Evolutionary conservation across 495 filamentous ascomycete genomes (phyloP), one percentile per base, ranked within the genome.

Genomic region (Tuber aestivum): DNA sequence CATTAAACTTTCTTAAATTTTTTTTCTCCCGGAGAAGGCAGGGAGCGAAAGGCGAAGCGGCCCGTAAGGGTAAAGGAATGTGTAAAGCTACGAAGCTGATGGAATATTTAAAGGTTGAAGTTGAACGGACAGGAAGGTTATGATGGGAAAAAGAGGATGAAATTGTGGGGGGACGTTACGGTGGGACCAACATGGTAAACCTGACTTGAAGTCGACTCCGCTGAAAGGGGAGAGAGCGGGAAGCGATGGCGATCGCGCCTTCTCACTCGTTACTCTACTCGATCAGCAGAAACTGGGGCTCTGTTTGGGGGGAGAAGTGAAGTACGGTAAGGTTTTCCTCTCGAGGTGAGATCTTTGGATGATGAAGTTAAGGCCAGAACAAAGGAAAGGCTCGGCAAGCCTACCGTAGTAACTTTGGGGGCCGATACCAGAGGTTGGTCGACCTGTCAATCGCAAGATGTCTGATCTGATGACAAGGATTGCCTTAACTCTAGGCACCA

Each of bases 51-150:
- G 27, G 27, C n/a, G 56, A 65, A 65, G 56, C 32, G 56, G 9
- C 4, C 32, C 14, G 27, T 65, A 18, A 56, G n/a, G 50, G n/a
- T 56, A 56, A 65, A 35, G 3, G 56, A 65, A 35, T 35, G 56
- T 65, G 27, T 65, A 18, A 27, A 35, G 27, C 32, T 65, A 65
- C 56, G 27, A 65, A 20, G 27, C 14, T 35, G 56, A 65, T 35
- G 56, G 56, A 65, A 65, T 35, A 65, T 65, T 65, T 35, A 65
- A 61, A 65, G 56, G 56, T 65, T 5, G 56, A 65, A 65, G 56
- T 65, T 18, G 56, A 35, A 20, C 10, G 5, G n/a, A 3, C 18
- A 32, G 10, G 27, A 32, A 18, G 56, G 6, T 65, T 65, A 20
- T 56, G 56, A 65, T 65, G 56, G 56, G 12, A 65, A 35, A 35